phyloP scores from a whole-genome alignment of 805 yeast genomes.

The Millerozyma acaciae region DNA sequence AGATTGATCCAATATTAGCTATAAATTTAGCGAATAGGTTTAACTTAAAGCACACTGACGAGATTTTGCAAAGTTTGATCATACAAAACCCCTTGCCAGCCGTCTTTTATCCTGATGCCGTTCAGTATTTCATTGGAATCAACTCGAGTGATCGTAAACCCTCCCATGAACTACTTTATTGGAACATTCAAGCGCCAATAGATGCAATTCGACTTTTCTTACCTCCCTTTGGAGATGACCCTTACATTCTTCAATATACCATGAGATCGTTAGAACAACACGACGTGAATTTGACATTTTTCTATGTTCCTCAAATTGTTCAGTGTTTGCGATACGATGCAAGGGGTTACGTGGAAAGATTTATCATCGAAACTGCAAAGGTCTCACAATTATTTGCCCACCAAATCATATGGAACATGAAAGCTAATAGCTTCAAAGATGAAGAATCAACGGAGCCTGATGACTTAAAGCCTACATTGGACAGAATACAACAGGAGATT shows the following conservation, averaged over 20 bases:
- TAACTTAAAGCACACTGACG: slow-evolving; percentile 38
- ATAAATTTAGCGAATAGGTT: slow-evolving; percentile 63
- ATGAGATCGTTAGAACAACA: slow-evolving; percentile 86
- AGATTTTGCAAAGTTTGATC: slow-evolving; percentile 43
- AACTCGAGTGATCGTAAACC: slow-evolving; percentile 36
- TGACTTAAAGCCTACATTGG: slow-evolving; percentile 76
- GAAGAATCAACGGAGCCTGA: slow-evolving; percentile 84
- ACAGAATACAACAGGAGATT: slow-evolving; percentile 65
- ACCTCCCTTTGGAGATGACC: slow-evolving; percentile 65
- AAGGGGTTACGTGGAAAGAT: slow-evolving; percentile 81
- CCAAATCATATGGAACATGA: slow-evolving; percentile 97
- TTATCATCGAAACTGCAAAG: slow-evolving; percentile 87
- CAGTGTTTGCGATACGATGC: slow-evolving; percentile 82
- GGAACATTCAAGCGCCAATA: slow-evolving; percentile 77
- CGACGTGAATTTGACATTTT: slow-evolving; percentile 84
- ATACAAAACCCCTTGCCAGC: slow-evolving; percentile 57
- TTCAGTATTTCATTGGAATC: slow-evolving; percentile 48
- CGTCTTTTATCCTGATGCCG: slow-evolving; percentile 52
- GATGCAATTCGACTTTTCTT: slow-evolving; percentile 80
- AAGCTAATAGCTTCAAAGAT: slow-evolving; percentile 87
- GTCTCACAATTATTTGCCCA: slow-evolving; percentile 91
- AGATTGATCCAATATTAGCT: slow-evolving; percentile 68
- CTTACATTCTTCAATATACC: slow-evolving; percentile 76
- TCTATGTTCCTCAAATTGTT: slow-evolving; percentile 97
- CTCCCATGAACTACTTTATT: slow-evolving; percentile 48